phyloP scores from a whole-genome alignment of 805 yeast genomes.

The Suhomyces canberraensis region DNA sequence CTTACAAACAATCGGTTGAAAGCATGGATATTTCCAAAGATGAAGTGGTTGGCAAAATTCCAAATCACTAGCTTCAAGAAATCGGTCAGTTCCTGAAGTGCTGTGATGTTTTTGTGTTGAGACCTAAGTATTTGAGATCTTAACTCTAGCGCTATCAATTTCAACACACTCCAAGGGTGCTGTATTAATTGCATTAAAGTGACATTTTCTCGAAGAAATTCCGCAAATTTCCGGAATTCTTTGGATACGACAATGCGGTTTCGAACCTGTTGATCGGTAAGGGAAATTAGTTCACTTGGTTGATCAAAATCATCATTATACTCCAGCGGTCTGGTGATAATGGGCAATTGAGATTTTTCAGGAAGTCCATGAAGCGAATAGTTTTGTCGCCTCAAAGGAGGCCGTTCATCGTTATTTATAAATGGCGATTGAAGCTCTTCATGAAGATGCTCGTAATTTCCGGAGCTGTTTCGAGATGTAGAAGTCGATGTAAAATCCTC shows the following conservation, averaged over 20 bases:
- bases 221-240: background rate
- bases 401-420: no score
- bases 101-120: background rate
- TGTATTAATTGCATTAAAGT: background rate
- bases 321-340: no score
- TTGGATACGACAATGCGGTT: no score
- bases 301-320: no score
- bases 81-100: background rate
- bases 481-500: no score
- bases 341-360: no score
- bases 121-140: background rate
- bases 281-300: no score
- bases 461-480: no score
- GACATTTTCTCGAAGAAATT: background rate
- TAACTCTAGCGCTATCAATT: background rate
- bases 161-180: background rate
- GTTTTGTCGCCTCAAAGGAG: no score
- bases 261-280: no score
- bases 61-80: conserved; percentile 10
- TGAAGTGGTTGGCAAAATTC: conserved; percentile 12
- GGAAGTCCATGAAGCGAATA: no score
- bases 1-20: background rate
- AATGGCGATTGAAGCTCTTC: background rate
- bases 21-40: conserved; percentile 6
- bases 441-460: no score